These are phyloP conservation scores for Calvatia gigantea DNA, from an alignment of 768 basidiomycete species.

Conservation along the genomic window DNA sequence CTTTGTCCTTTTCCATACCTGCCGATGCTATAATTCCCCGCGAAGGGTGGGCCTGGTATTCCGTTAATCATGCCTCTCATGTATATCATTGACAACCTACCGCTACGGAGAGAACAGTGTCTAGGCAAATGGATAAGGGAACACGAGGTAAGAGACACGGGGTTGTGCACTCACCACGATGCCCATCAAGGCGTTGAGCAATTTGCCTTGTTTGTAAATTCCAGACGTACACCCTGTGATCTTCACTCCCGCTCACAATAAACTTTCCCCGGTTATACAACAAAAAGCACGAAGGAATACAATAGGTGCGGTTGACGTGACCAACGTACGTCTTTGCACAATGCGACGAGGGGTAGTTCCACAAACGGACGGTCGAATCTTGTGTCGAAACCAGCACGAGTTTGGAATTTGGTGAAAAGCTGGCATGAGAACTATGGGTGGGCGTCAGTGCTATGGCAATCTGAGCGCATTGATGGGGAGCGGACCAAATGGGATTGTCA, in stretches of 20 bases:
- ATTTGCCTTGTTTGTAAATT: constrained; percentile 81
- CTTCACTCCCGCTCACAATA: constrained; percentile 88
- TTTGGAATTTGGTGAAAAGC: constrained; percentile 89
- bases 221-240: constrained; percentile 86
- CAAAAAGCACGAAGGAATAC: constrained; percentile 66
- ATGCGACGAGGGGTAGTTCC: constrained; percentile 89
- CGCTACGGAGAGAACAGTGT: constrained; percentile 76
- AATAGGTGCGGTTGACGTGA: constrained; percentile 83
- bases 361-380: constrained; percentile 90
- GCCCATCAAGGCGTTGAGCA: constrained; percentile 72
- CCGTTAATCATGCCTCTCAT: constrained; percentile 4
- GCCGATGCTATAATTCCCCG: constrained; percentile 79
- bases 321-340: constrained; percentile 93
- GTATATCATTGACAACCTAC: constrained; percentile 35
- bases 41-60: constrained; percentile 68
- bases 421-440: constrained; percentile 71
- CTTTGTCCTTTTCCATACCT: constrained; percentile 85
- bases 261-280: constrained; percentile 52
- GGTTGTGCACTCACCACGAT: constrained; percentile 54
- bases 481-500: constrained; percentile 88
- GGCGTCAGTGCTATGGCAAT: constrained; percentile 7
- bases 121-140: constrained; percentile 22
- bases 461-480: constrained; percentile 3
- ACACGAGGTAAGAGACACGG: background rate
- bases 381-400: constrained; percentile 90